These are phyloP conservation scores for Ramaria rubella DNA, from an alignment of 768 basidiomycete species.

Conservation along the genomic window DNA sequence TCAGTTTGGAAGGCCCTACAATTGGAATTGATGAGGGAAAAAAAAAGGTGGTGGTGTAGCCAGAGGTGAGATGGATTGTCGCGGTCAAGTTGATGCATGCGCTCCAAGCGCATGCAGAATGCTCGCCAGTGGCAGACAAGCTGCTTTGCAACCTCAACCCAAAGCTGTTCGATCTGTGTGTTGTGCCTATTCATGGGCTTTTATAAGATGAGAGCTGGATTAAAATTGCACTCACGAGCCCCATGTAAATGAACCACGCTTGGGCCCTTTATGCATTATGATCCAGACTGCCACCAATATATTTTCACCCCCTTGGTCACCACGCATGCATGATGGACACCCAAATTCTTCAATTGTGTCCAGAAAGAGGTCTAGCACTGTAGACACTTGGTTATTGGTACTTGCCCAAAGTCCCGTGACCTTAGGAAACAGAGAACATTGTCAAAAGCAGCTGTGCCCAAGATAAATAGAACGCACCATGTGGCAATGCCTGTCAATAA, in stretches of 20 bases:
- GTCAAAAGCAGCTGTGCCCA: neutral
- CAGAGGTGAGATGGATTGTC: conserved; percentile 6
- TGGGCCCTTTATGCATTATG: conserved; percentile 13
- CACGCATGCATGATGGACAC: conserved; percentile 26
- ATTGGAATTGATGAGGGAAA: conserved; percentile 11
- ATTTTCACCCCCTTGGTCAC: conserved; percentile 37
- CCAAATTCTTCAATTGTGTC: conserved; percentile 21
- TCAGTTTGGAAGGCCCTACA: conserved; percentile 12
- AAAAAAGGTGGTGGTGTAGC: conserved; percentile 13
- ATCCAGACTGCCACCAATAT: conserved; percentile 24
- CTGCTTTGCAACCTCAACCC: too few relatives aligned
- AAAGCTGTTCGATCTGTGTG: too few relatives aligned
- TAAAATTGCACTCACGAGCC: conserved; percentile 24
- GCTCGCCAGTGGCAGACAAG: too few relatives aligned
- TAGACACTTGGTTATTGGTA: conserved; percentile 33
- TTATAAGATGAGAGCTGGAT: too few relatives aligned
- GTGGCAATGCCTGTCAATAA: conserved; percentile 17
- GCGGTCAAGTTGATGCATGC: conserved; percentile 1
- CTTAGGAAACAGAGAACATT: neutral
- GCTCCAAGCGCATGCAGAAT: too few relatives aligned
- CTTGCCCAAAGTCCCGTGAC: conserved; percentile 29
- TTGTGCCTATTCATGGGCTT: too few relatives aligned
- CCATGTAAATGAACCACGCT: conserved; percentile 32
- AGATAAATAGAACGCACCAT: conserved; percentile 6
- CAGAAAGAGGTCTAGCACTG: conserved; percentile 31